Conservation (phyloP, 441 rosid genomes). For the Francoa sonchifolia region DNA sequence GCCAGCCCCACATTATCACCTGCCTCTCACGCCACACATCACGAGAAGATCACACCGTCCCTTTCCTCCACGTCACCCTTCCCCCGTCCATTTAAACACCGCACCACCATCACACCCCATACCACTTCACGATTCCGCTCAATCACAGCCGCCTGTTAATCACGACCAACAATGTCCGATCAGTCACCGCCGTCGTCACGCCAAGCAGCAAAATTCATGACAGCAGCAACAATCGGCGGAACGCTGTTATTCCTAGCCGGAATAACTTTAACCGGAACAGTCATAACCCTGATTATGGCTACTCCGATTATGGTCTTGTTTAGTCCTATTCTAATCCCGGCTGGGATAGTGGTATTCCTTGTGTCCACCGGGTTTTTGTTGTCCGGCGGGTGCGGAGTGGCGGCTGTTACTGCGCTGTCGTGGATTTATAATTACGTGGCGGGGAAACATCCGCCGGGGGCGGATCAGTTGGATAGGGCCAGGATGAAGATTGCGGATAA, state of each 20-base stretch:
- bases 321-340: constrained; percentile 53
- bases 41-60: no score
- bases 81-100: no score
- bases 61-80: no score
- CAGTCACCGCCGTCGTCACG: constrained; percentile 23
- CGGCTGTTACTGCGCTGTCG: constrained; percentile 30
- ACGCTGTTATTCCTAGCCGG: constrained; percentile 33
- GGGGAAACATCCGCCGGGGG: constrained; percentile 52
- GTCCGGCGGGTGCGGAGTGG: constrained; percentile 49
- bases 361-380: constrained; percentile 33
- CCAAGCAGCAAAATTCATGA: constrained; percentile 35
- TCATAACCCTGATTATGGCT: constrained; percentile 39
- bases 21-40: no score
- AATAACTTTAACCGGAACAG: constrained; percentile 41
- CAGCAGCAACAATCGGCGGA: constrained; percentile 34
- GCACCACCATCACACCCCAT: no score
- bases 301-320: constrained; percentile 51
- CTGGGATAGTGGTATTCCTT: constrained; percentile 24
- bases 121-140: no score
- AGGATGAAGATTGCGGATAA: constrained; percentile 24
- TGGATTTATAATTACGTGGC: constrained; percentile 55
- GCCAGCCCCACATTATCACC: no score
- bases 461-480: constrained; percentile 48
- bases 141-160: no score
- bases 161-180: no score